Evolutionary conservation across 768 basidiomycete genomes (phyloP).

Genomic region (Ramaria sp.): DNA sequence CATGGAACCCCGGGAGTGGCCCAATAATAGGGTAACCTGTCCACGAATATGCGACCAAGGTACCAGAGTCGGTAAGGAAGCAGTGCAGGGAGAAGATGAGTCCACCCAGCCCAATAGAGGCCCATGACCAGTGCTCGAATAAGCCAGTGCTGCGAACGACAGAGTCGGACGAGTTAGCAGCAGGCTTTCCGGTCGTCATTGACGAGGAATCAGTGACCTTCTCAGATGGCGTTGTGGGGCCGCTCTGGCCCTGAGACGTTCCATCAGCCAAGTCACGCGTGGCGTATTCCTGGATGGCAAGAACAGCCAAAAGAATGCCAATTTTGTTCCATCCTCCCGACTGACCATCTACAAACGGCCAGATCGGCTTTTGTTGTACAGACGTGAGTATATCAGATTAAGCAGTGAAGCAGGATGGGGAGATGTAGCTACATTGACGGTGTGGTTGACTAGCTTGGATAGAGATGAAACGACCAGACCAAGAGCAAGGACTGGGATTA

Average conservation of each 20-base stretch:
- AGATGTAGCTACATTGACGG: conserved; percentile 50
- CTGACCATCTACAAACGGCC: conserved; percentile 61
- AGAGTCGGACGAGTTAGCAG: background rate
- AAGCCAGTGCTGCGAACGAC: background rate
- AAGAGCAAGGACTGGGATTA: conserved; percentile 43
- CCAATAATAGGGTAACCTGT: conserved; percentile 72
- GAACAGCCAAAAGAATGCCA: conserved; percentile 45
- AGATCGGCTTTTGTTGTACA: conserved; percentile 30
- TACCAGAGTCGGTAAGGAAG: conserved; percentile 64
- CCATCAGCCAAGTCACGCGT: conserved; percentile 25
- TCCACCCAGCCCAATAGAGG: conserved; percentile 52
- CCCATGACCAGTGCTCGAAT: conserved; percentile 22
- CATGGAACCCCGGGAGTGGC: conserved; percentile 62
- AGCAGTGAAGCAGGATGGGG: background rate
- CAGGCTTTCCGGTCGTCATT: background rate
- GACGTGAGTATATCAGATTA: background rate
- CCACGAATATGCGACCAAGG: conserved; percentile 82
- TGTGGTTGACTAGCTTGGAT: conserved; percentile 68
- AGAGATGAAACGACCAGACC: conserved; percentile 60
- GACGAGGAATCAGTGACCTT: background rate
- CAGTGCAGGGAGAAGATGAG: conserved; percentile 65
- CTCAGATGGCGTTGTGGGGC: background rate
- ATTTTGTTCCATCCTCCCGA: conserved; percentile 64
- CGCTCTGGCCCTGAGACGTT: background rate
- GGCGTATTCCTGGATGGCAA: conserved; percentile 48